phyloP scores from a whole-genome alignment of 2,329 filamentous ascomycete genomes.

The Whalleya microplaca region DNA sequence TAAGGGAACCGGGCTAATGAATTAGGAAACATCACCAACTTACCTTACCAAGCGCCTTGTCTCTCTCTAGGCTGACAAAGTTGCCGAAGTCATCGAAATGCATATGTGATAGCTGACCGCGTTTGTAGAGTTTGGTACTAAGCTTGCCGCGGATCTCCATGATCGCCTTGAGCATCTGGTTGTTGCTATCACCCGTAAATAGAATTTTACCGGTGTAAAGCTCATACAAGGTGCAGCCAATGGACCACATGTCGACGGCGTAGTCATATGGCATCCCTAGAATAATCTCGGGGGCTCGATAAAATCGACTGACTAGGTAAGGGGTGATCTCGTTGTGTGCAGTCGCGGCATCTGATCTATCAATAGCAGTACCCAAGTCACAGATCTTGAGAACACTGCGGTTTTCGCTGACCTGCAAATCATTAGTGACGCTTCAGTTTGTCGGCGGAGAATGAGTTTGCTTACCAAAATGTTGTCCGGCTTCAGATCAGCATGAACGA shows the following conservation, averaged over 20 bases:
- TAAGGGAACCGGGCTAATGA: constrained; percentile 5
- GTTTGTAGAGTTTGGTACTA: constrained; percentile 84
- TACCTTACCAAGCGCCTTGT: constrained; percentile 85
- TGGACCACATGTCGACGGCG: constrained; percentile 95
- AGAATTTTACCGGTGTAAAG: constrained; percentile 97
- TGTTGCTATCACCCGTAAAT: constrained; percentile 94
- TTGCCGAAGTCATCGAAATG: constrained; percentile 87
- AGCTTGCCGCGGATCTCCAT: constrained; percentile 96
- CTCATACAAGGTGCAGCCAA: constrained; percentile 96
- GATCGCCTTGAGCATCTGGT: constrained; percentile 95
- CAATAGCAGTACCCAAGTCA: constrained; percentile 94
- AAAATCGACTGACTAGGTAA: constrained; percentile 96
- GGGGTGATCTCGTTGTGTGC: constrained; percentile 83
- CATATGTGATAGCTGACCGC: constrained; percentile 72
- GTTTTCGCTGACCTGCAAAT: constrained; percentile 70
- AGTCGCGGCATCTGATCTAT: constrained; percentile 76
- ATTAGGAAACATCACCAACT: constrained; percentile 34
- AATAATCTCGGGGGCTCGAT: constrained; percentile 95
- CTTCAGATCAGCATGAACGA: constrained; percentile 95
- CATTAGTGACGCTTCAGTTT: constrained; percentile 32
- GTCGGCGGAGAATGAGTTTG: neutral
- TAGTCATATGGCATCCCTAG: constrained; percentile 96
- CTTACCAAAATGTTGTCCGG: constrained; percentile 91
- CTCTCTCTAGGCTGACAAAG: constrained; percentile 82
- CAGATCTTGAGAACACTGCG: constrained; percentile 90